Conservation (phyloP, 1,284 basidiomycete genomes). For the Puccinia hordei region DNA sequence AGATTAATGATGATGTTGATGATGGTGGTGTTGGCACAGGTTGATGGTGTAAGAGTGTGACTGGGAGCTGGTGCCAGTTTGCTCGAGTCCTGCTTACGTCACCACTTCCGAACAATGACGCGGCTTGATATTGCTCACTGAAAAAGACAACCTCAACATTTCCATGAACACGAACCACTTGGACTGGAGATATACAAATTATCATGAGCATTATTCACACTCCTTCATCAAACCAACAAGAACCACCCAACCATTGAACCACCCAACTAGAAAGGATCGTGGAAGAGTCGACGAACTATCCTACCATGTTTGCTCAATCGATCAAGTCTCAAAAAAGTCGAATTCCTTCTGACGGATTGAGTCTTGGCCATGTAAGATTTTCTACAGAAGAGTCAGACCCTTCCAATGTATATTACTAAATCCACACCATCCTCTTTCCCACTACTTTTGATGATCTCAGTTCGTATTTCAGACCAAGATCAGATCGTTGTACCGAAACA, state of each 20-base stretch:
- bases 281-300: too few relatives aligned
- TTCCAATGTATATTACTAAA: background rate
- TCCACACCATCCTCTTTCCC: background rate
- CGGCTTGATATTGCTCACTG: background rate
- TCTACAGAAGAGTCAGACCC: too few relatives aligned
- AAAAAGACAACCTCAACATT: too few relatives aligned
- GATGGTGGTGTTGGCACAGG: background rate
- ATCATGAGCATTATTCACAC: too few relatives aligned
- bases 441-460: constrained; percentile 8
- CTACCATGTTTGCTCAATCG: too few relatives aligned
- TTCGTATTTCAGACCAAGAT: constrained; percentile 21
- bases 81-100: background rate
- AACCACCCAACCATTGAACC: too few relatives aligned
- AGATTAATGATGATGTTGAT: too few relatives aligned
- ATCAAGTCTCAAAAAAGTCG: background rate
- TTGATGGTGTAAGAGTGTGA: too few relatives aligned
- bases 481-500: constrained; percentile 29
- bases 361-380: constrained; percentile 5
- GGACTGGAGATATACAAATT: too few relatives aligned
- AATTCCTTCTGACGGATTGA: constrained; percentile 25
- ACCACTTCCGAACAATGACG: background rate
- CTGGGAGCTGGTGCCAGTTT: background rate
- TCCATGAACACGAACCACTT: too few relatives aligned
- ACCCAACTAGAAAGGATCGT: too few relatives aligned
- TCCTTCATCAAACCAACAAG: too few relatives aligned